phyloP scores from a whole-genome alignment of 345 rosid species.

The Nephelium lappaceum region DNA sequence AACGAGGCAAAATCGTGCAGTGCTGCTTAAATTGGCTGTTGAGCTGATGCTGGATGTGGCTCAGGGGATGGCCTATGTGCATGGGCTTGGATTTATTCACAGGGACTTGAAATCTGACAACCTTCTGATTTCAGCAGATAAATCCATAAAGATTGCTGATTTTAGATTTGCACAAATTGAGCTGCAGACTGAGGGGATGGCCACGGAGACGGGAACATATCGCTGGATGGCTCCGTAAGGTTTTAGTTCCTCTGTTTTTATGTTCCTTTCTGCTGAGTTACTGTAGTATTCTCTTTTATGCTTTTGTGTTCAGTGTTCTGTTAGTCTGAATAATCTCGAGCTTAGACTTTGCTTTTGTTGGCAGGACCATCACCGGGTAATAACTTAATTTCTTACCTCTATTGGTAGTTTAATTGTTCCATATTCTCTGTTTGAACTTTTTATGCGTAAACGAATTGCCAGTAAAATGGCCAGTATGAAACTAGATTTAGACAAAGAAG shows the following conservation, averaged over 20 bases:
- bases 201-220: too few species aligned
- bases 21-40: too few species aligned
- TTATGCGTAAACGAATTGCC: background rate
- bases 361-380: too few species aligned
- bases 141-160: too few species aligned
- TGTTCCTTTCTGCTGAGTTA: constrained; percentile 13
- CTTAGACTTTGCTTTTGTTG: background rate
- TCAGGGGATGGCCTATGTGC: too few species aligned
- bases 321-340: background rate
- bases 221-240: constrained; percentile 73
- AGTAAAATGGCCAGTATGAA: background rate
- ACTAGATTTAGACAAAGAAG: too few species aligned
- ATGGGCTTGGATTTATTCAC: too few species aligned
- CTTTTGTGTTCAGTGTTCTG: background rate
- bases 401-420: background rate
- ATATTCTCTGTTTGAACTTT: background rate
- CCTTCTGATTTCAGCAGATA: too few species aligned
- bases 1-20: too few species aligned
- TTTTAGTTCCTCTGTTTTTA: constrained; percentile 4
- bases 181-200: constrained; percentile 58
- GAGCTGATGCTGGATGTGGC: too few species aligned
- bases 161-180: too few species aligned
- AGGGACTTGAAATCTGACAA: too few species aligned
- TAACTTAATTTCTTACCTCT: background rate
- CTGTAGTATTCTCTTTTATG: background rate